phyloP scores from a whole-genome alignment of 2,329 filamentous ascomycete species.

The Westerdykella sp. region DNA sequence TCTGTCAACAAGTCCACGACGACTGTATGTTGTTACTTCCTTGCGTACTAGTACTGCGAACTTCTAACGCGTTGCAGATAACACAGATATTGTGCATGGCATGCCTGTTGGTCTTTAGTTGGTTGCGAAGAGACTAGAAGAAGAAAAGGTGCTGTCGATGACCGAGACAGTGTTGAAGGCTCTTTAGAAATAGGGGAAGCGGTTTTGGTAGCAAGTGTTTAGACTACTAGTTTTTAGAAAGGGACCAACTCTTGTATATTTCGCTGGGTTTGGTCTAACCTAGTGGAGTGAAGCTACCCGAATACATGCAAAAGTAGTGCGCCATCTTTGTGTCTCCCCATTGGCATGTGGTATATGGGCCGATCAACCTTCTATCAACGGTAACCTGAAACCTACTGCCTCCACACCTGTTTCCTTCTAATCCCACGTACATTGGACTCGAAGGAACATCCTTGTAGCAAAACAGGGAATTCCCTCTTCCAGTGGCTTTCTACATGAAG shows the following conservation, averaged over 20 bases:
- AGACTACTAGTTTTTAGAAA: too few species aligned
- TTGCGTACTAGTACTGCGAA: not conserved
- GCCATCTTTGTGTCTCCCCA: too few species aligned
- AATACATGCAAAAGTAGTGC: too few species aligned
- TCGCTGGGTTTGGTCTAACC: too few species aligned
- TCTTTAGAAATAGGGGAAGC: conserved; percentile 1
- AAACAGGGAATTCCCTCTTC: not conserved
- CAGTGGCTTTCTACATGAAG: not conserved
- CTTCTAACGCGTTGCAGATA: conserved; percentile 19
- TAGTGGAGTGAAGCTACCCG: too few species aligned
- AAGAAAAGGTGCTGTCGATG: conserved; percentile 41
- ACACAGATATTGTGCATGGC: conserved; percentile 37
- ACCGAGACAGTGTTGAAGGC: conserved; percentile 32
- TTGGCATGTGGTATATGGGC: too few species aligned
- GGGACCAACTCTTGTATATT: too few species aligned
- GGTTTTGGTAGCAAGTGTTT: too few species aligned
- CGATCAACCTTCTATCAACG: too few species aligned
- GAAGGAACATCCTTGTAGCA: not conserved
- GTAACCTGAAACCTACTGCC: too few species aligned
- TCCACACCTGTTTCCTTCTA: too few species aligned
- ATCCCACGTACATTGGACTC: not conserved
- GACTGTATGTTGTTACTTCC: conserved; percentile 33
- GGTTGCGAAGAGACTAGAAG: conserved; percentile 37
- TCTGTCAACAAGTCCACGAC: conserved; percentile 36
- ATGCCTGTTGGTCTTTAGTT: conserved; percentile 42